Conservation (phyloP, 169 alveolate genomes). For the Amoebophrya sp. region DNA sequence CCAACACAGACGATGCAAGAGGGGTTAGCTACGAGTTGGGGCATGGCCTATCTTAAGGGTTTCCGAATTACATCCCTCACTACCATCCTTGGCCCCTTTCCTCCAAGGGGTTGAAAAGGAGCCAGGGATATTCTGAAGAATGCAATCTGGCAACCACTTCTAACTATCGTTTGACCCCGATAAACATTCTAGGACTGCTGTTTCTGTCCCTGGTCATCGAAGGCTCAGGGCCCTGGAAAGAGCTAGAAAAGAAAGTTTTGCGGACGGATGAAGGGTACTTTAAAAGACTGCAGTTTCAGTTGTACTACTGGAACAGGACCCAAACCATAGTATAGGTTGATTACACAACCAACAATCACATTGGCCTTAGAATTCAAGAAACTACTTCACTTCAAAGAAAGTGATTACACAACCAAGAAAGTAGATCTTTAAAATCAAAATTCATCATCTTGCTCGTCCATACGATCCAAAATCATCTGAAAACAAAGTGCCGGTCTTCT, state of each 20-base stretch:
- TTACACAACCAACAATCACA: no score
- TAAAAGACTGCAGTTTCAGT: no score
- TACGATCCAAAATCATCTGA: no score
- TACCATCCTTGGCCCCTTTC: neutral
- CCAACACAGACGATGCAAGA: neutral
- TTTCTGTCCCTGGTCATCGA: neutral
- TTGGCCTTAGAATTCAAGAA: no score
- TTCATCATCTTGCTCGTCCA: no score
- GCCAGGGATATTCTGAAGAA: neutral
- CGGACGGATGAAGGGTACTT: neutral
- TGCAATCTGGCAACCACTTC: neutral
- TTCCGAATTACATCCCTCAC: no score
- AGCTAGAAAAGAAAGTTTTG: neutral
- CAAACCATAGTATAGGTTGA: no score
- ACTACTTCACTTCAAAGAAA: no score
- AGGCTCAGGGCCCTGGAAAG: neutral
- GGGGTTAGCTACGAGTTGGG: neutral
- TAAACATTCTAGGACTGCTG: neutral
- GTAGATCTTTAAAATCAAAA: no score
- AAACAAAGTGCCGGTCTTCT: no score
- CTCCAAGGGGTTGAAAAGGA: neutral
- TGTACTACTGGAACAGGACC: no score
- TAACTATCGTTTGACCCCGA: neutral
- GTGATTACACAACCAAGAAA: no score
- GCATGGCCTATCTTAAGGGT: neutral